Evolutionary conservation across 1,284 basidiomycete genomes (phyloP), one percentile per base, ranked within the genome.

Genomic region (Naganishia albida): DNA sequence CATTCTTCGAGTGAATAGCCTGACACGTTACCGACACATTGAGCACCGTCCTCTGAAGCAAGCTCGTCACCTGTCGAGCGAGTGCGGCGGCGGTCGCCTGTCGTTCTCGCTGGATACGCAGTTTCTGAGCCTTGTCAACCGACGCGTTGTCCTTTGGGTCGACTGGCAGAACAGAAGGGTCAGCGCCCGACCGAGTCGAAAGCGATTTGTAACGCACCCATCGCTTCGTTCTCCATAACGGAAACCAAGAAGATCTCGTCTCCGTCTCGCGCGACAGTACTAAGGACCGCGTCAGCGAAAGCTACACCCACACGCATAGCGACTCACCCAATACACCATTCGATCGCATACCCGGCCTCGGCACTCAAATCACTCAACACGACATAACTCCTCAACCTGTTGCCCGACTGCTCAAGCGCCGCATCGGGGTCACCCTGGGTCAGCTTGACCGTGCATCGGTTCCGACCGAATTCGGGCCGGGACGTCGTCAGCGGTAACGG

Each of bases 1-100:
- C 84, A 74, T 96, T 95, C 82, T 94, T 96, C 26, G 92, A 91
- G 72, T 98, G 94, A 84, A 95, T 88, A 23, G 94, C 93, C 80
- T 98, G 93, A 77, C 94, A 97, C 1, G 86, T 84, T 48, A 98
- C 86, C 0, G 86, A 87, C 34, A 96, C 90, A 70, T 94, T 87
- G 53, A 98, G 81, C 65, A 84, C 84, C 0, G 95, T 98, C 34
- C 95, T 88, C 76, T 96, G 92, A 30, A 99, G 83, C 18, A 98
- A 83, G 16, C 88, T 85, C 0, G 90, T 94, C 1, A 89, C 91
- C 80, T 97, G 93, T 63, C 90, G 87, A 54, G 89, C 85, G 26
- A 94, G 87, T 51, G 93, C 88, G 64, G 93, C 90, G 1, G 92
- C 88, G 56, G 91, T 82, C 1, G 87, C 90, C 84, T 95, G 92